Conservation (phyloP, 2,329 filamentous ascomycete genomes). For the Myriangium duriaei region DNA sequence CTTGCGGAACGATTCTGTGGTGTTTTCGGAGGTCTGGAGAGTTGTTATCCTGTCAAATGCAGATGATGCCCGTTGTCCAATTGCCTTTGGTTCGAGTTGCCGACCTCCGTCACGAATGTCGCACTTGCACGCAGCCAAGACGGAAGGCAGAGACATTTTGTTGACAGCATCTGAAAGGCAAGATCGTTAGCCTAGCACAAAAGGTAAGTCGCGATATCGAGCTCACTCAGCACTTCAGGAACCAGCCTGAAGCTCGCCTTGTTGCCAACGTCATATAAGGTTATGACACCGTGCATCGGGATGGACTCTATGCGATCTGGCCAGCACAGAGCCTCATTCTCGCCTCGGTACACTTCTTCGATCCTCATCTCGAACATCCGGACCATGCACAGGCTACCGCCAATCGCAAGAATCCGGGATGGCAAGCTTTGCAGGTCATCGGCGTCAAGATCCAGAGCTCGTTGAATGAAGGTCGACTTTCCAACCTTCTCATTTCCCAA, state of each 20-base stretch:
- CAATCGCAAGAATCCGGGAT: conserved; percentile 43
- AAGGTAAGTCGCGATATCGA: too few species aligned
- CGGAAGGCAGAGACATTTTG: conserved; percentile 59
- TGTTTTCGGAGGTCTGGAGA: conserved; percentile 59
- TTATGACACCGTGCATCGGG: conserved; percentile 66
- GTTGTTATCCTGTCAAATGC: conserved; percentile 54
- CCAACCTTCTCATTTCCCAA: conserved; percentile 42
- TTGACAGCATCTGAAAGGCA: conserved; percentile 52
- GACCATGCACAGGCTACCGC: conserved; percentile 43
- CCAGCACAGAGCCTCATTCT: conserved; percentile 43
- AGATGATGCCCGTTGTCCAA: conserved; percentile 50
- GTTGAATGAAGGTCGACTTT: conserved; percentile 48
- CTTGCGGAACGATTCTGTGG: conserved; percentile 58
- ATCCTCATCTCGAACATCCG: conserved; percentile 45
- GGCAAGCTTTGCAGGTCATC: conserved; percentile 27
- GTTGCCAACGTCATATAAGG: conserved; percentile 79
- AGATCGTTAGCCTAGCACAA: conserved; percentile 11
- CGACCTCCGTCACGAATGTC: conserved; percentile 60
- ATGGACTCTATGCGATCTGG: conserved; percentile 48
- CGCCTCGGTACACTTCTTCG: conserved; percentile 38
- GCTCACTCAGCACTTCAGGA: conserved; percentile 67
- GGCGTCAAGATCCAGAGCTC: conserved; percentile 40
- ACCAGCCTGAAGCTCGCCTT: conserved; percentile 61
- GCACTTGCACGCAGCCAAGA: conserved; percentile 83
- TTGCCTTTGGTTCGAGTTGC: conserved; percentile 55